phyloP scores from a whole-genome alignment of 192 early-diverging fungal genomes.

The Entomortierella beljakovae region DNA sequence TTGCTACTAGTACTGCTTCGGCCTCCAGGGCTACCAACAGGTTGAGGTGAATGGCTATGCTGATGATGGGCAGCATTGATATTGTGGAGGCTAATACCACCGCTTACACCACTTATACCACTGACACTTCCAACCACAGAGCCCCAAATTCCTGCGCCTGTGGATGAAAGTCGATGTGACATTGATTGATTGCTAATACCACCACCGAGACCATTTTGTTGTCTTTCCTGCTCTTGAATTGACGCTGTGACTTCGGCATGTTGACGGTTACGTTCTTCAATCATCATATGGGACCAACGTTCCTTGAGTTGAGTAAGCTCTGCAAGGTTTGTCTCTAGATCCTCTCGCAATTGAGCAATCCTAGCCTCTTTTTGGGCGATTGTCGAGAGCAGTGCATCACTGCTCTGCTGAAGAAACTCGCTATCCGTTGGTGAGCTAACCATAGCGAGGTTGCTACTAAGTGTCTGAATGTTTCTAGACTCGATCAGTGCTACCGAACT shows the following conservation, averaged over 20 bases:
- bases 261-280: constrained; percentile 41
- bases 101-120: constrained; percentile 47
- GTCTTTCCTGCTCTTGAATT: constrained; percentile 42
- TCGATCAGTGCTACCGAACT: constrained; percentile 42
- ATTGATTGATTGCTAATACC: constrained; percentile 26
- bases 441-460: constrained; percentile 54
- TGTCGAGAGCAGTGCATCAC: constrained; percentile 38
- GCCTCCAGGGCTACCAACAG: constrained; percentile 10
- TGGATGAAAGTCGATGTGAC: constrained; percentile 45
- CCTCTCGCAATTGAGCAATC: constrained; percentile 47
- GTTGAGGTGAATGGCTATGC: constrained; percentile 1
- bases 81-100: constrained; percentile 42
- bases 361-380: constrained; percentile 52
- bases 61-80: constrained; percentile 26
- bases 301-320: constrained; percentile 51
- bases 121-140: constrained; percentile 48
- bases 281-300: constrained; percentile 54
- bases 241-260: constrained; percentile 43
- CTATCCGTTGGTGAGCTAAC: constrained; percentile 45
- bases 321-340: constrained; percentile 35
- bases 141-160: constrained; percentile 48
- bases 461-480: constrained; percentile 31
- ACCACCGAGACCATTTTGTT: constrained; percentile 20
- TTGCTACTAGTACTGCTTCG: constrained; percentile 31
- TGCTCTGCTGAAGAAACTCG: constrained; percentile 44